These are phyloP conservation scores for Backusella tuberculispora DNA, from an alignment of 192 early-diverging fungal species.

Conservation along the genomic window DNA sequence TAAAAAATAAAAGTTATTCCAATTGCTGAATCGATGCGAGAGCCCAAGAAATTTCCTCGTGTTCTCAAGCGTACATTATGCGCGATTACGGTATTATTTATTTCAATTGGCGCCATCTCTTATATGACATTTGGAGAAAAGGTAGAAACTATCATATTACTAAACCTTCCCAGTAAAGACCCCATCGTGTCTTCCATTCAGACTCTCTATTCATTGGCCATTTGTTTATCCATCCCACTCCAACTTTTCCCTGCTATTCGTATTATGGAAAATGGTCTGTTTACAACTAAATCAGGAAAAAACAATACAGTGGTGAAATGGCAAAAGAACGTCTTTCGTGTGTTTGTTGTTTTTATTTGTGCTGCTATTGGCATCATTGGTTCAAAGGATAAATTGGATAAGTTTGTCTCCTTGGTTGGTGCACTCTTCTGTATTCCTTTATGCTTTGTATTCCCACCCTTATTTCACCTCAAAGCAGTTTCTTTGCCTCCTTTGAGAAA, in stretches of 20 bases:
- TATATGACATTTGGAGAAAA: constrained; percentile 71
- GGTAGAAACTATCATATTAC: constrained; percentile 73
- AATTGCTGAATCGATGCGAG: constrained; percentile 59
- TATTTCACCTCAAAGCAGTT: constrained; percentile 68
- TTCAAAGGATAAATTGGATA: constrained; percentile 65
- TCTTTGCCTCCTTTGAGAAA: constrained; percentile 41
- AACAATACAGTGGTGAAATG: constrained; percentile 64
- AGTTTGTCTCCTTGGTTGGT: constrained; percentile 70
- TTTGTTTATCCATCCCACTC: constrained; percentile 75
- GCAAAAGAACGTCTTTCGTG: constrained; percentile 73
- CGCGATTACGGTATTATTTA: constrained; percentile 48
- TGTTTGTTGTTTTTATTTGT: constrained; percentile 57
- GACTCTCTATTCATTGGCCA: constrained; percentile 74
- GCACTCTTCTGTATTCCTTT: constrained; percentile 68
- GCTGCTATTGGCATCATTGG: constrained; percentile 64
- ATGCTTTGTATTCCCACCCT: constrained; percentile 74
- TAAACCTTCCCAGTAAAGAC: constrained; percentile 65
- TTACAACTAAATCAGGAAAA: constrained; percentile 58
- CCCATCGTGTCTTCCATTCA: constrained; percentile 61
- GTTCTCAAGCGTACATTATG: constrained; percentile 52
- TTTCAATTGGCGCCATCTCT: constrained; percentile 52
- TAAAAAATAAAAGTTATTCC: constrained; percentile 43
- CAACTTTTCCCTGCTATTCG: constrained; percentile 72
- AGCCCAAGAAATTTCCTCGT: constrained; percentile 56
- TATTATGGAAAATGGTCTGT: constrained; percentile 69